A percentile compares a stretch with the other conserved stretches of the same genome.
These are phyloP conservation scores for Colletotrichum simmondsii DNA, from an alignment of 2,329 filamentous ascomycete genomes.

Conservation along the genomic window DNA sequence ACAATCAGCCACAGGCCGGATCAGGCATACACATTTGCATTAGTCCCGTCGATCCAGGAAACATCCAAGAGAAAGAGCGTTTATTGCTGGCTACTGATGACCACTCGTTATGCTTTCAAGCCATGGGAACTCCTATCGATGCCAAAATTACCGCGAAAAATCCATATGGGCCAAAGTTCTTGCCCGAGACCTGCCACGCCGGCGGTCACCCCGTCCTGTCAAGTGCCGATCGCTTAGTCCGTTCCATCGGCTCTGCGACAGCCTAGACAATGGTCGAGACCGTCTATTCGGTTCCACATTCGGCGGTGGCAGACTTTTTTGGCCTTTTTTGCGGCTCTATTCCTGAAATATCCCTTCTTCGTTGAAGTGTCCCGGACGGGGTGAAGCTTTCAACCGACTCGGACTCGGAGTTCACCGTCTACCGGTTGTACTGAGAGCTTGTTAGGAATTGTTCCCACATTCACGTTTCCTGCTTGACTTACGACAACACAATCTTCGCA, in stretches of 20 bases:
- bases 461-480: not conserved
- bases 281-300: not conserved
- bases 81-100: slow-evolving; percentile 13
- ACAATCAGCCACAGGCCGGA: not conserved
- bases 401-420: not conserved
- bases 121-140: not conserved
- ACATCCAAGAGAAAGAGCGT: not conserved
- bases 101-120: not conserved
- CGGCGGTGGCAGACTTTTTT: not conserved
- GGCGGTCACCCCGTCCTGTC: not conserved
- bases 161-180: not conserved
- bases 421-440: slow-evolving; percentile 24
- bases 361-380: not conserved
- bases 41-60: not conserved
- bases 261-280: not conserved
- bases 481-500: slow-evolving; percentile 31
- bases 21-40: not conserved
- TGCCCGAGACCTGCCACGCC: not conserved
- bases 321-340: not conserved
- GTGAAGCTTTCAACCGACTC: not conserved
- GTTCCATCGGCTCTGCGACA: not conserved
- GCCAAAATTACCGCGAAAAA: not conserved
- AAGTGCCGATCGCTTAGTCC: not conserved
- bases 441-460: not conserved
- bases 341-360: not conserved